Evolutionary conservation across 768 basidiomycete genomes (phyloP), one percentile per base, ranked within the genome.

Genomic region (Pisolithus tinctorius): DNA sequence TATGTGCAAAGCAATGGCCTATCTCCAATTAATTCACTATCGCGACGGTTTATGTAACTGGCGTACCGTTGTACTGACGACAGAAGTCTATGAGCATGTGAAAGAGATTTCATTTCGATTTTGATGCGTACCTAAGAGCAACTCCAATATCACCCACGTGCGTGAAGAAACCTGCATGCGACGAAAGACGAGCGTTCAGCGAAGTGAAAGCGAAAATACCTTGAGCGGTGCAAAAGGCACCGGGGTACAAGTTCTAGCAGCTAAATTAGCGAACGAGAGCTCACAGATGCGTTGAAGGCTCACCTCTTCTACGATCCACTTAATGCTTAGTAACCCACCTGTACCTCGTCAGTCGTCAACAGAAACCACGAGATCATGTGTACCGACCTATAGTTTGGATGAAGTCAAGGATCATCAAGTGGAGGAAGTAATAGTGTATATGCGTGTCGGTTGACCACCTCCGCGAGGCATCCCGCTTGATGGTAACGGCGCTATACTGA

Each of bases 1-100:
- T 6, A 73, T 76, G 53, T 72, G 70, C 6, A 71, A 44, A 4
- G 74, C 70, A 48, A 76, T 73, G 25, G 63, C 65, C 61, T 67
- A 30, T 42, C 34, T 52, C 30, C 10, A 34, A 47, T 30, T 7
- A 47, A 27, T 30, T 17, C 13, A 34, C 30, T 20, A 30, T 25
- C 10, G 38, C 17, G 4, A 10, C 3, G n/a, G 34, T 23, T 20
- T 20, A 20, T 20, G 20, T 20, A 20, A 20, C 20, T 20, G 20
- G 20, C 20, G 20, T 20, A 20, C 62, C 20, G 59, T 42, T 9
- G 62, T 57, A 29, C 62, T 63, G 34, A 40, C 42, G 41, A 9
- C 4, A 8, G 17, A 37, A 40, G 51, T 50, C 20, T 37, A 58
- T 51, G 31, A 50, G 27, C 45, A 50, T n/a, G 42, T 6, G 27